phyloP scores from a whole-genome alignment of 768 basidiomycete genomes.

The Omphalotus guepiniiformis region DNA sequence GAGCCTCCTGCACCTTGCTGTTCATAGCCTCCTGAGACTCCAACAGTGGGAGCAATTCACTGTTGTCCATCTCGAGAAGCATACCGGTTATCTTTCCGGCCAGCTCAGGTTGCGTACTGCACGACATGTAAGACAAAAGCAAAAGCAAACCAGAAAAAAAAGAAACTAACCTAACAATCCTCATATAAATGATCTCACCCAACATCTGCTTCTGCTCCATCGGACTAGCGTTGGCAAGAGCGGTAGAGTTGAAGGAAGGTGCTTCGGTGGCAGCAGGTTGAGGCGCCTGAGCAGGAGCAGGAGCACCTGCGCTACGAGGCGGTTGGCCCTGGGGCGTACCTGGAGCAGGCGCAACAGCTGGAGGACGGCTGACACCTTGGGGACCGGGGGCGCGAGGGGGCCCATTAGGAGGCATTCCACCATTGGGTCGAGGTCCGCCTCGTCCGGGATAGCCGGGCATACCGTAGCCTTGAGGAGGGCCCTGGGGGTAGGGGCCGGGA shows the following conservation, averaged over 20 bases:
- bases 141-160: slow-evolving; percentile 6
- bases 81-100: slow-evolving; percentile 99
- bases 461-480: slow-evolving; percentile 72
- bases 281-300: slow-evolving; percentile 24
- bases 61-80: slow-evolving; percentile 98
- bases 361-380: slow-evolving; percentile 31
- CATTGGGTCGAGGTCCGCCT: slow-evolving; percentile 63
- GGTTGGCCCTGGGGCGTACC: slow-evolving; percentile 23
- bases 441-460: slow-evolving; percentile 60
- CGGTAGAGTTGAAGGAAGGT: slow-evolving; percentile 43
- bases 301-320: slow-evolving; percentile 28
- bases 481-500: slow-evolving; percentile 66
- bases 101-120: slow-evolving; percentile 83
- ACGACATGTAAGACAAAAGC: slow-evolving; percentile 14
- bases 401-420: slow-evolving; percentile 51
- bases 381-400: slow-evolving; percentile 46
- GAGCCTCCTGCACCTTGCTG: slow-evolving; percentile 89
- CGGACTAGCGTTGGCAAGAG: slow-evolving; percentile 56
- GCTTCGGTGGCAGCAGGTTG: slow-evolving; percentile 33
- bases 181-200: slow-evolving; percentile 94
- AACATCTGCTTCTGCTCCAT: slow-evolving; percentile 99
- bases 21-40: slow-evolving; percentile 80
- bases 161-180: slow-evolving; percentile 67
- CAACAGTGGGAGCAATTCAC: slow-evolving; percentile 85
- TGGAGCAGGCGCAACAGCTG: slow-evolving; percentile 35